phyloP scores from a whole-genome alignment of 2,329 filamentous ascomycete genomes.

The Aspergillus amoenus region DNA sequence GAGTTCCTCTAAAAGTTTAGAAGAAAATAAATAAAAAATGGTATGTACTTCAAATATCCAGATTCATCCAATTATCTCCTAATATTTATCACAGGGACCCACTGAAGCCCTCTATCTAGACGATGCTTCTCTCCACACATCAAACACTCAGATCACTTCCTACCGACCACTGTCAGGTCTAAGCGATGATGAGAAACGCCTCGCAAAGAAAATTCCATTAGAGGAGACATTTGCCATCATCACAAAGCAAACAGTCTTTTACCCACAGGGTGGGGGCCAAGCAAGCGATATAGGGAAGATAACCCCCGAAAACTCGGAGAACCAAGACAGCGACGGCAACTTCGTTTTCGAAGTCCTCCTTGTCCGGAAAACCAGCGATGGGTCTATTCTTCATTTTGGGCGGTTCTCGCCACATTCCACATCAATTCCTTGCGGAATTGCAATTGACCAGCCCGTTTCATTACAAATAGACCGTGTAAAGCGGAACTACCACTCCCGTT shows the following conservation, averaged over 20 bases:
- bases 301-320: not conserved
- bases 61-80: not conserved
- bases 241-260: constrained; percentile 28
- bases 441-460: constrained; percentile 18
- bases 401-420: not conserved
- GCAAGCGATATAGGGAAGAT: constrained; percentile 27
- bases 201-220: constrained; percentile 20
- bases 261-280: constrained; percentile 29
- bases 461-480: constrained; percentile 25
- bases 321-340: constrained; percentile 6
- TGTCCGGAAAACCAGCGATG: constrained; percentile 26
- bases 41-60: no score
- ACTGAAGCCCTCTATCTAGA: constrained; percentile 27
- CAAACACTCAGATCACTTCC: constrained; percentile 23
- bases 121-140: constrained; percentile 21
- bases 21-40: no score
- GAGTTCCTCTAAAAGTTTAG: no score
- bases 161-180: constrained; percentile 21
- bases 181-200: constrained; percentile 18
- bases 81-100: not conserved
- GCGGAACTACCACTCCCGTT: constrained; percentile 29
- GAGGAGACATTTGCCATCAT: constrained; percentile 21
- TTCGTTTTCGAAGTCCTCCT: constrained; percentile 23
- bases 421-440: constrained; percentile 4
- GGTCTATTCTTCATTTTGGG: constrained; percentile 28